A percentile compares a stretch with the other conserved stretches of the same genome.
These are phyloP conservation scores for Backusella australiensis DNA, from an alignment of 192 early-diverging fungal species.

Conservation along the genomic window DNA sequence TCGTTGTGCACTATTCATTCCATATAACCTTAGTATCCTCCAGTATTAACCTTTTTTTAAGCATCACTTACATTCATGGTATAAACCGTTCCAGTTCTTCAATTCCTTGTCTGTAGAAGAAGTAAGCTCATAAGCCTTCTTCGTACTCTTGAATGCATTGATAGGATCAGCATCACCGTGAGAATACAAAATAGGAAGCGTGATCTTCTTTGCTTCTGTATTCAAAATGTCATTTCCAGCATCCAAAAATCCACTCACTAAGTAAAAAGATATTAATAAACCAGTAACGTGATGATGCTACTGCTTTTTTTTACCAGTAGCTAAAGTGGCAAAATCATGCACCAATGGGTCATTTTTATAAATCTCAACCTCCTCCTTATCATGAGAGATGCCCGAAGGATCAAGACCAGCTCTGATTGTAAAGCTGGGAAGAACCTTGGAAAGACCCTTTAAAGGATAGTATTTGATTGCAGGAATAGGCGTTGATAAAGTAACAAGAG, in stretches of 20 bases:
- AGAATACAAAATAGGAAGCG: conserved; percentile 47
- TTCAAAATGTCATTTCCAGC: conserved; percentile 45
- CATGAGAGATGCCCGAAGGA: conserved; percentile 41
- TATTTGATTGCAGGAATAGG: conserved; percentile 37
- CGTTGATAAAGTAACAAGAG: conserved; percentile 27
- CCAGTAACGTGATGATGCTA: neutral
- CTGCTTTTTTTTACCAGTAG: conserved; percentile 32
- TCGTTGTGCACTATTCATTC: neutral
- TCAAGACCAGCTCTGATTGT: conserved; percentile 41
- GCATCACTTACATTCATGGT: conserved; percentile 40
- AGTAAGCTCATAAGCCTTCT: conserved; percentile 40
- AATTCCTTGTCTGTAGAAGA: conserved; percentile 41
- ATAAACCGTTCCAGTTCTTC: conserved; percentile 25
- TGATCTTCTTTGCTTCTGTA: conserved; percentile 35
- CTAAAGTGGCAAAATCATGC: conserved; percentile 46
- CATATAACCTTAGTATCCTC: neutral
- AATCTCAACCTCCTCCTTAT: conserved; percentile 38
- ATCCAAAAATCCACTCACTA: conserved; percentile 48
- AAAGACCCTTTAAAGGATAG: conserved; percentile 25
- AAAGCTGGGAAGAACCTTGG: conserved; percentile 44
- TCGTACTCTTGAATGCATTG: conserved; percentile 30
- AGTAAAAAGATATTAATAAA: neutral
- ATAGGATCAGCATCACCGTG: conserved; percentile 54
- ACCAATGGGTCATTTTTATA: conserved; percentile 58
- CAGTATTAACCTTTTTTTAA: neutral